Percentiles rank a stretch among this genome's conserved stretches.
These are phyloP conservation scores for Pontederia paniculata DNA, from an alignment of 176 grass and related monocot genomes.

Conservation along the genomic window DNA sequence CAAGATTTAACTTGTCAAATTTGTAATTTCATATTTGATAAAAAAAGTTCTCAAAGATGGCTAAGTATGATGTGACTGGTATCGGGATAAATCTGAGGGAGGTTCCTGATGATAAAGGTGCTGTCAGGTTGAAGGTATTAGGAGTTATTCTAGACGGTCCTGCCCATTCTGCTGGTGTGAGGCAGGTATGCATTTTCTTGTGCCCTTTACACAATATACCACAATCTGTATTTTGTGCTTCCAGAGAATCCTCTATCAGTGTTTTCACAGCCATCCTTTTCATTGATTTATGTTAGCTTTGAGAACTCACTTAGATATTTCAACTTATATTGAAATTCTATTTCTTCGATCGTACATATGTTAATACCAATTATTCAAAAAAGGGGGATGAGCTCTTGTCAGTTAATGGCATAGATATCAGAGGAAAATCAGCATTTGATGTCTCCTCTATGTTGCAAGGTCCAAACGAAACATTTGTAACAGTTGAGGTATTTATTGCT, in stretches of 20 bases:
- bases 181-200: constrained; percentile 43
- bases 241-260: not conserved
- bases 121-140: constrained; percentile 76
- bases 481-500: constrained; percentile 49
- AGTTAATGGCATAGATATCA: constrained; percentile 70
- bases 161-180: constrained; percentile 73
- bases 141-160: constrained; percentile 85
- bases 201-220: too few species aligned
- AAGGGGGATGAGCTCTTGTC: constrained; percentile 93
- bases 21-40: not conserved
- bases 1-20: not conserved
- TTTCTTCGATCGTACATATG: too few species aligned
- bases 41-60: constrained; percentile 88
- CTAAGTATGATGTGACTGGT: constrained; percentile 84
- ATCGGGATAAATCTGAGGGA: constrained; percentile 89
- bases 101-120: constrained; percentile 50
- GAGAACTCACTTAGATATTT: too few species aligned
- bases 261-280: not conserved
- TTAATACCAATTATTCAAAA: not conserved
- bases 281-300: not conserved
- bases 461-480: constrained; percentile 88
- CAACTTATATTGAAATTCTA: too few species aligned
- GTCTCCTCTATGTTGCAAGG: constrained; percentile 88
- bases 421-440: constrained; percentile 83
- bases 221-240: not conserved